Evolutionary conservation across 2,329 filamentous ascomycete species (phyloP).

Genomic region (Aspergillus flavus): DNA sequence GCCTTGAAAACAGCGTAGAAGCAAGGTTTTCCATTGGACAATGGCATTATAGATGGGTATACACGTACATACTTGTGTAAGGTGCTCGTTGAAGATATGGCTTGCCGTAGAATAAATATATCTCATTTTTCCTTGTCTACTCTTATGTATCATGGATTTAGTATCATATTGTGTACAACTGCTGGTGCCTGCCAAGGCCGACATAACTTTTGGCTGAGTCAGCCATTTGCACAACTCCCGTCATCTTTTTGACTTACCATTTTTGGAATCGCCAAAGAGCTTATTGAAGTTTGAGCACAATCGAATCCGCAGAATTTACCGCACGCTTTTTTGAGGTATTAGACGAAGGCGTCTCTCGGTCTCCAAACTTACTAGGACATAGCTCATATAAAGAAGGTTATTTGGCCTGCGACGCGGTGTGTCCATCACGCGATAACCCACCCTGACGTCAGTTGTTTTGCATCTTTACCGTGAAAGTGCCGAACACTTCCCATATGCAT

Average conservation of each 20-base stretch:
- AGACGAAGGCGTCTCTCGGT: neutral
- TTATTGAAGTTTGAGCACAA: conserved; percentile 14
- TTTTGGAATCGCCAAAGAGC: conserved; percentile 17
- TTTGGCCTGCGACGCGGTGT: neutral
- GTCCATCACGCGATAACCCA: conserved; percentile 6
- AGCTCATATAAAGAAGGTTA: neutral
- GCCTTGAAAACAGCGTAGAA: conserved; percentile 14
- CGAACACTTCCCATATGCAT: conserved; percentile 19
- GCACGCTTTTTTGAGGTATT: conserved; percentile 3
- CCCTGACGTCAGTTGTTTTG: conserved; percentile 32
- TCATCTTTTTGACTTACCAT: conserved; percentile 9
- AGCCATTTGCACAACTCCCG: conserved; percentile 13
- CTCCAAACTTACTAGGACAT: neutral
- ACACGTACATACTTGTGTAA: neutral
- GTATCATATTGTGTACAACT: neutral
- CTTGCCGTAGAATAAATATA: neutral
- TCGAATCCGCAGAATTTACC: conserved; percentile 4
- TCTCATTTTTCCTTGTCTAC: neutral
- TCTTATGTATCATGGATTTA: neutral
- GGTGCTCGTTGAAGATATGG: neutral
- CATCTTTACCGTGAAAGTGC: conserved; percentile 9
- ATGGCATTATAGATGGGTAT: conserved; percentile 1
- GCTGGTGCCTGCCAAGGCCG: neutral
- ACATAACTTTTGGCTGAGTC: conserved; percentile 16
- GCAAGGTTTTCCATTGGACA: neutral